phyloP scores from a whole-genome alignment of 2,329 filamentous ascomycete species.

The Beauveria pseudobassiana region DNA sequence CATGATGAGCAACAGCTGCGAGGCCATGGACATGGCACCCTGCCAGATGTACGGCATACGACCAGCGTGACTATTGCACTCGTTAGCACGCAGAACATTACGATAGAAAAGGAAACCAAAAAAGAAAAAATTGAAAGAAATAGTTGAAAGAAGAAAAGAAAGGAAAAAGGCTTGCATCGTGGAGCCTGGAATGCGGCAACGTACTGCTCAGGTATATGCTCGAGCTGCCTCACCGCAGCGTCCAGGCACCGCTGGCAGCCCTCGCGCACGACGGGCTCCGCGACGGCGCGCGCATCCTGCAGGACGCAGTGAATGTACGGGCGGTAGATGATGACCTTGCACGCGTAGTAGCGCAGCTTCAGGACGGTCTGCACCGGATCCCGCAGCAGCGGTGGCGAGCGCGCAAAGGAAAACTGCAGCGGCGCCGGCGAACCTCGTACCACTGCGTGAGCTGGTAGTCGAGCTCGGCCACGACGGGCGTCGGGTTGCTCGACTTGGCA shows the following conservation, averaged over 20 bases:
- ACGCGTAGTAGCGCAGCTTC: slow-evolving; percentile 74
- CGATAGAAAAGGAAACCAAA: background rate
- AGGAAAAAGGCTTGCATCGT: background rate
- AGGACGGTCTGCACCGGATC: slow-evolving; percentile 75
- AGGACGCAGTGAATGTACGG: slow-evolving; percentile 76
- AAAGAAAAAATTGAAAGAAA: background rate
- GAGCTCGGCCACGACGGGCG: slow-evolving; percentile 70
- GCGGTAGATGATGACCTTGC: slow-evolving; percentile 78
- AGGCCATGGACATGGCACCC: slow-evolving; percentile 74
- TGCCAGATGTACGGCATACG: slow-evolving; percentile 85
- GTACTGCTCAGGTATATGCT: slow-evolving; percentile 71
- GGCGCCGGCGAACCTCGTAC: slow-evolving; percentile 68
- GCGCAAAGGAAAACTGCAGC: slow-evolving; percentile 69
- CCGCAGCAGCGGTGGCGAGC: slow-evolving; percentile 50
- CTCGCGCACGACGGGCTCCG: slow-evolving; percentile 66
- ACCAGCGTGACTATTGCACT: slow-evolving; percentile 55
- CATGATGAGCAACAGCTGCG: slow-evolving; percentile 76
- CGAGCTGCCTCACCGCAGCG: slow-evolving; percentile 69
- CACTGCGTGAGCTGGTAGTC: slow-evolving; percentile 79
- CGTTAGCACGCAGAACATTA: background rate
- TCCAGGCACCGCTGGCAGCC: slow-evolving; percentile 77
- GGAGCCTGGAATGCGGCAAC: slow-evolving; percentile 22
- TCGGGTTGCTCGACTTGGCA: slow-evolving; percentile 63
- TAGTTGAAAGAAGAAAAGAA: background rate
- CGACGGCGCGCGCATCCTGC: slow-evolving; percentile 64